phyloP scores from a whole-genome alignment of 2,329 filamentous ascomycete species.

The Fusarium sp. region DNA sequence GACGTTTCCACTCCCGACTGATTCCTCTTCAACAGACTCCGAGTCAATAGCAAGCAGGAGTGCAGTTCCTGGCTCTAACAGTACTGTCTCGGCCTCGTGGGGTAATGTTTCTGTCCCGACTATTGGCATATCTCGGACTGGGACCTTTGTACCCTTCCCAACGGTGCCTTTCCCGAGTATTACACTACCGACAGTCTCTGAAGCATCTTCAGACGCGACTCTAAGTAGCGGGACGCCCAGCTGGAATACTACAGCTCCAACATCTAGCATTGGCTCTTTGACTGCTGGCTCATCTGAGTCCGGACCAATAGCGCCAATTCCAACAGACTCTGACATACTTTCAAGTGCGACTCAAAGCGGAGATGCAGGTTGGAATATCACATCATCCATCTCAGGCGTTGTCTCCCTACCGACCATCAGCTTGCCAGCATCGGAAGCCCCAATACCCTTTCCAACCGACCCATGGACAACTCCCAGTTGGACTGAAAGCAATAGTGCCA shows the following conservation, averaged over 20 bases:
- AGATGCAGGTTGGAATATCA: not conserved
- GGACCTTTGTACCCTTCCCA: not conserved
- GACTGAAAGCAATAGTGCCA: constrained; percentile 1
- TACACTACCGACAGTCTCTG: constrained; percentile 5
- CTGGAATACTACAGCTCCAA: constrained; percentile 1
- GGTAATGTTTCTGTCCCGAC: constrained; percentile 1
- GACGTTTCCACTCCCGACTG: not conserved
- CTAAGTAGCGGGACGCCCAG: not conserved
- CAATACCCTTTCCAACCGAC: constrained; percentile 2
- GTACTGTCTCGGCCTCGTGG: not conserved
- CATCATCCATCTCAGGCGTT: constrained; percentile 7
- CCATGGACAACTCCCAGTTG: not conserved
- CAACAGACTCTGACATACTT: not conserved
- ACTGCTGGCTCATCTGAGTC: not conserved
- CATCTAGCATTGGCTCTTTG: not conserved
- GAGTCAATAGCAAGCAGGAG: not conserved
- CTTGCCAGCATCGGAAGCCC: constrained; percentile 9
- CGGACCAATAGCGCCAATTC: not conserved
- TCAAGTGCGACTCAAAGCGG: not conserved
- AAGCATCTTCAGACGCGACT: not conserved
- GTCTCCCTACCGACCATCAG: constrained; percentile 24
- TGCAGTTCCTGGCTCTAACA: not conserved
- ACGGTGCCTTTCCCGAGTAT: not conserved
- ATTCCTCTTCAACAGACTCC: not conserved
- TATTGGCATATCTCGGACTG: constrained; percentile 2